Conservation (phyloP, 208 protist genomes). For the Naegleria lovaniensis region DNA sequence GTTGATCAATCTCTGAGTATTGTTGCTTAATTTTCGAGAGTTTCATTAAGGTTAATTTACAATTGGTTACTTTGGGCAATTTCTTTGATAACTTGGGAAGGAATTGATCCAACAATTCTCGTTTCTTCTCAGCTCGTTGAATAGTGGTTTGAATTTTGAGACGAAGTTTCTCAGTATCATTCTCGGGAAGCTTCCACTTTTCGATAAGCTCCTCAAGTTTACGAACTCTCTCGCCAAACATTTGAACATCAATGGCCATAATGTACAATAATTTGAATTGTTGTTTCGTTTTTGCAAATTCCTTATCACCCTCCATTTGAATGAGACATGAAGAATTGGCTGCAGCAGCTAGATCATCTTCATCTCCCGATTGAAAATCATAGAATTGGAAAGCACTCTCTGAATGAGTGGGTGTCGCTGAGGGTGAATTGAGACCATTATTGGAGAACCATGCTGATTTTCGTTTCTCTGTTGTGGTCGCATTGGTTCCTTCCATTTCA, state of each 20-base stretch:
- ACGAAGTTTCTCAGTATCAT: background rate
- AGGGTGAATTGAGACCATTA: background rate
- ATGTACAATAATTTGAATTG: background rate
- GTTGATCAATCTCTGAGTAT: background rate
- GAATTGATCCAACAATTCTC: background rate
- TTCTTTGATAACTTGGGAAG: background rate
- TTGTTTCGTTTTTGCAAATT: conserved; percentile 10
- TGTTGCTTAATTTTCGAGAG: background rate
- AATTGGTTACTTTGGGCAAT: background rate
- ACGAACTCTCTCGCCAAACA: background rate
- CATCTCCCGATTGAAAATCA: background rate
- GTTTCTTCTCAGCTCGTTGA: background rate
- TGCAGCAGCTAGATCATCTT: background rate
- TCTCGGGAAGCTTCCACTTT: background rate
- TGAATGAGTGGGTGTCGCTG: background rate
- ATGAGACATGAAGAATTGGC: background rate
- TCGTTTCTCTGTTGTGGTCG: background rate
- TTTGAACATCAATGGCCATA: conserved; percentile 12
- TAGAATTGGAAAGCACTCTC: background rate
- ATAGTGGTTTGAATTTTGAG: background rate
- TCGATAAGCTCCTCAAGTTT: background rate
- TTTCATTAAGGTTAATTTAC: conserved; percentile 8
- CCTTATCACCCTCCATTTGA: background rate
- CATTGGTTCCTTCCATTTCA: background rate
- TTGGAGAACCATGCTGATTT: background rate